These are phyloP conservation scores for Raphanus raphanistrum DNA, from an alignment of 345 rosid species.

Conservation along the genomic window DNA sequence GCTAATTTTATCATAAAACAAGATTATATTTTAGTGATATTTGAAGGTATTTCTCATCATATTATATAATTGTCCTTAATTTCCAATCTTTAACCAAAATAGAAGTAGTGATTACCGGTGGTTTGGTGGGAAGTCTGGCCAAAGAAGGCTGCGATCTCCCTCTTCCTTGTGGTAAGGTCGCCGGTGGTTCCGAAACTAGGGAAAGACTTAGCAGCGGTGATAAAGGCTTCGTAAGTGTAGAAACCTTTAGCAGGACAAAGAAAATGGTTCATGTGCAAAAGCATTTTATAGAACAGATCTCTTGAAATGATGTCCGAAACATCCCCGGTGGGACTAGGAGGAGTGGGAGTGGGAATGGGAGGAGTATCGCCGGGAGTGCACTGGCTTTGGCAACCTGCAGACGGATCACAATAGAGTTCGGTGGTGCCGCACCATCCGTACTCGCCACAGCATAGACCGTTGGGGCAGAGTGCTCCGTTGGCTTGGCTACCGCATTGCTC, in stretches of 20 bases:
- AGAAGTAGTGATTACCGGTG: neutral
- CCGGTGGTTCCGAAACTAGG: neutral
- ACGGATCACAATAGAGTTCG: too few species aligned
- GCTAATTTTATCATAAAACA: too few species aligned
- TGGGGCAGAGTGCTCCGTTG: constrained; percentile 50
- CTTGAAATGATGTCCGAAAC: neutral
- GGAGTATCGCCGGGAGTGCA: constrained; percentile 35
- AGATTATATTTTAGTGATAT: too few species aligned
- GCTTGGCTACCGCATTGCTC: constrained; percentile 61
- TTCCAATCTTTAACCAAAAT: too few species aligned
- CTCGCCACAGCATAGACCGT: constrained; percentile 41
- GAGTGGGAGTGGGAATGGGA: neutral
- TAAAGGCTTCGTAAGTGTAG: neutral
- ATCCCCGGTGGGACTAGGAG: neutral
- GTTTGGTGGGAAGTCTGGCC: neutral
- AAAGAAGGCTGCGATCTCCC: neutral
- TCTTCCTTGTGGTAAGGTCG: neutral
- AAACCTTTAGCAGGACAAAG: neutral
- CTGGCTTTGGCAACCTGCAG: constrained; percentile 75
- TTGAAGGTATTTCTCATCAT: too few species aligned
- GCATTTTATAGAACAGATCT: neutral
- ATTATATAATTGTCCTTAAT: too few species aligned
- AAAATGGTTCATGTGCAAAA: neutral
- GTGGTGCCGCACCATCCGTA: constrained; percentile 69
- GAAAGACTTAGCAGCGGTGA: neutral